Conservation (phyloP, 2,329 filamentous ascomycete genomes). For the Arthrobotrys iridis region DNA sequence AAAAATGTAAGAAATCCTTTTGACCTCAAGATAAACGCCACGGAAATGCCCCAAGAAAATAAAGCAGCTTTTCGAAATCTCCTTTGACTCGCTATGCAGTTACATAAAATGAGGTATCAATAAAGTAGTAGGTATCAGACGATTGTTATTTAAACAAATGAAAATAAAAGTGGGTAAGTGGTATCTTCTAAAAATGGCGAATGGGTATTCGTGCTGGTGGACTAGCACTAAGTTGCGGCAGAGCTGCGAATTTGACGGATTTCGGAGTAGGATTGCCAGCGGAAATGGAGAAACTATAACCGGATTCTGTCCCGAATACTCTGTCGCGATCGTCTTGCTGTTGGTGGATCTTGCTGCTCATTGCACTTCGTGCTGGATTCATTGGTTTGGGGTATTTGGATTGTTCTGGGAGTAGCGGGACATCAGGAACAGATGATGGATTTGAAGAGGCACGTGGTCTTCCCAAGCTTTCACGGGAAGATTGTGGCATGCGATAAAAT, state of each 20-base stretch:
- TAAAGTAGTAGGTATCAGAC: slow-evolving; percentile 8
- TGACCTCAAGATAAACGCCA: slow-evolving; percentile 15
- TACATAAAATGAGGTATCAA: slow-evolving; percentile 7
- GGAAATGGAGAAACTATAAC: slow-evolving; percentile 42
- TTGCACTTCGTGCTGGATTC: slow-evolving; percentile 36
- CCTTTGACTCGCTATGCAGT: slow-evolving; percentile 40
- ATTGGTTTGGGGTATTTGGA: slow-evolving; percentile 10
- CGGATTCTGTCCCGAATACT: slow-evolving; percentile 32
- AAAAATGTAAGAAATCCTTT: not conserved
- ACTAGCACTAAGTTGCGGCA: slow-evolving; percentile 21
- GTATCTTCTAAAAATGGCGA: slow-evolving; percentile 32
- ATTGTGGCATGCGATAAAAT: slow-evolving; percentile 40
- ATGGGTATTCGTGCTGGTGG: slow-evolving; percentile 15
- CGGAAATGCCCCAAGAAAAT: slow-evolving; percentile 20
- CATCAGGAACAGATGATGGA: slow-evolving; percentile 1
- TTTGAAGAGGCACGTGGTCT: slow-evolving; percentile 24
- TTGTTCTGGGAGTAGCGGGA: slow-evolving; percentile 7
- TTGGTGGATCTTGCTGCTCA: slow-evolving; percentile 22
- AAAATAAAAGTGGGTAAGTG: slow-evolving; percentile 1
- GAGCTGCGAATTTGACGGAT: slow-evolving; percentile 48
- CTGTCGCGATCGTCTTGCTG: slow-evolving; percentile 10
- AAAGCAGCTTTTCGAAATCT: slow-evolving; percentile 21
- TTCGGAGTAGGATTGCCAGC: slow-evolving; percentile 21
- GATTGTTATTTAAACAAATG: slow-evolving; percentile 5
- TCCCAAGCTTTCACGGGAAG: slow-evolving; percentile 38